These are phyloP conservation scores for Hygrocybe coccinea DNA, from an alignment of 768 basidiomycete genomes.

Conservation along the genomic window DNA sequence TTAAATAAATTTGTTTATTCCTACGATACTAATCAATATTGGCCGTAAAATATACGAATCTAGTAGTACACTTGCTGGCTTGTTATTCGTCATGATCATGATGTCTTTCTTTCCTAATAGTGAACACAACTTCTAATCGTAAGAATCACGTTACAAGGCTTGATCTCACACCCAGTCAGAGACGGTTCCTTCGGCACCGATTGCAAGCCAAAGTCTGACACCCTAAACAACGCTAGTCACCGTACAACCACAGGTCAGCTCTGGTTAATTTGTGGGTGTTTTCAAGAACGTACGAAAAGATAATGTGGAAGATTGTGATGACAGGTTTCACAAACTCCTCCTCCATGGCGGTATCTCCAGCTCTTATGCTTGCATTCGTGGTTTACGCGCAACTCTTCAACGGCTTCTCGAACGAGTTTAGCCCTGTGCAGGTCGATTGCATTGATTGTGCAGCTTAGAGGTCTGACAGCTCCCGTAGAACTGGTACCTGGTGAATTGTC, in stretches of 20 bases:
- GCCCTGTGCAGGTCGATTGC: background rate
- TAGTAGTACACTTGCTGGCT: no score
- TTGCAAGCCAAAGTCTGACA: slow-evolving; percentile 7
- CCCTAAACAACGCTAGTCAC: background rate
- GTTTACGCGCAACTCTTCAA: background rate
- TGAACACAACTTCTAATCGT: no score
- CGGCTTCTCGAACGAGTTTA: background rate
- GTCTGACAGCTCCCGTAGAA: no score
- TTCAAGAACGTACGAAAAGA: background rate
- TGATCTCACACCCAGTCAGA: no score
- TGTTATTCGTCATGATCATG: no score
- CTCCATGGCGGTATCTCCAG: background rate
- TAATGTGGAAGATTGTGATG: background rate
- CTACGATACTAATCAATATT: no score
- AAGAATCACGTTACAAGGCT: no score
- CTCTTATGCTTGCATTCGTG: background rate
- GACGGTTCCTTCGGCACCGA: slow-evolving; percentile 8
- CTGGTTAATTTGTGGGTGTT: no score
- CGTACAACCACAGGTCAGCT: background rate
- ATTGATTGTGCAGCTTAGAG: background rate
- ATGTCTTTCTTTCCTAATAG: no score
- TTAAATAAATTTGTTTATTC: no score
- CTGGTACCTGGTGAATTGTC: no score
- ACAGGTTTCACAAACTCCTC: slow-evolving; percentile 2
- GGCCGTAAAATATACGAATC: no score